Evolutionary conservation across 2,329 filamentous ascomycete genomes (phyloP), one percentile per base, ranked within the genome.

Genomic region (Ceratocystis destructans): DNA sequence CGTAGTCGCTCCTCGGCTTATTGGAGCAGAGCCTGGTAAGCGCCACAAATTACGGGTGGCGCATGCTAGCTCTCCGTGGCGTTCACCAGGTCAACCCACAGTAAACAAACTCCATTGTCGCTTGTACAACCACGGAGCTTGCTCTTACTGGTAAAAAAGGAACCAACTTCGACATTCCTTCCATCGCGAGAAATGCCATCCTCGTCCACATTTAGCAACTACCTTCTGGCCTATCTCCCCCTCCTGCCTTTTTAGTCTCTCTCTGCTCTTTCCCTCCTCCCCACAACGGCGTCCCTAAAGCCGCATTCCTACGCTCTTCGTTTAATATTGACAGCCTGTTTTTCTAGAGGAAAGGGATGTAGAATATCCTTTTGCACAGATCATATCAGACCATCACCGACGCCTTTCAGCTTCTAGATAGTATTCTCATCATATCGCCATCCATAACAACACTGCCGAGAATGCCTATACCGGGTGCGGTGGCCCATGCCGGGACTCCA

Each of bases 401-500:
- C 48, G 64, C 66, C 37, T 50, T 65, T 63, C 66, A 68, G 71
- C 75, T 75, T 70, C 73, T 75, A 72, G 73, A 77, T 68, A 72
- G 72, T 67, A 72, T 79, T 71, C 68, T 68, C 59, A 68, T 68
- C 17, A 59, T 66, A 57, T 46, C 61, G 5, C 41, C 33, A 50
- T 77, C 72, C 72, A 75, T 69, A 72, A 76, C 70, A 75, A 74
- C 68, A 70, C 79, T 69, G 70, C 7, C 55, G 5, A 59, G 31
- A 59, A 77, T 79, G 72, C 75, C 77, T 69, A 70, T 78, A 65
- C 64, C 46, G 28, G 61, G 76, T 79, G 68, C 72, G 75, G 65
- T 76, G 78, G 71, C 72, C 80, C 67, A 78, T 82, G 76, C 78
- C 78, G 64, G 75, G 66, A 70, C 73, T 72, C 73, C 71, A 71